Conservation (phyloP, 2,329 filamentous ascomycete species). For the Ceratocystis destructans region DNA sequence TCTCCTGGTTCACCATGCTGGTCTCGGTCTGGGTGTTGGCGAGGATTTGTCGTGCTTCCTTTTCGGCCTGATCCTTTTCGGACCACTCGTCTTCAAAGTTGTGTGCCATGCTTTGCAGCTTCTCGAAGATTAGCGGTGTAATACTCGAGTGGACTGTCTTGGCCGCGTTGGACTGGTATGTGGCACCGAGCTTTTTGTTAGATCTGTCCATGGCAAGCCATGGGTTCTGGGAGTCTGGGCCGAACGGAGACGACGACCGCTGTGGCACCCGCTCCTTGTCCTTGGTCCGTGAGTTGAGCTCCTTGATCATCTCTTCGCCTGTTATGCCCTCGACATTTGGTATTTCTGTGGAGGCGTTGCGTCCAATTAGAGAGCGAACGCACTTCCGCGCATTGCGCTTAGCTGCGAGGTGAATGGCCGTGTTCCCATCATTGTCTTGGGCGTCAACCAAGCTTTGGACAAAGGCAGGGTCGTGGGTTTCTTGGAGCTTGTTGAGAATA, state of each 20-base stretch:
- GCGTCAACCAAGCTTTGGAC: constrained; percentile 68
- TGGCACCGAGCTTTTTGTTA: constrained; percentile 30
- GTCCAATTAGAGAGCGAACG: constrained; percentile 62
- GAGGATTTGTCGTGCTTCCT: constrained; percentile 52
- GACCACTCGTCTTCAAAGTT: constrained; percentile 63
- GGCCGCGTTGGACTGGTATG: constrained; percentile 50
- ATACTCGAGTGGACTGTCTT: constrained; percentile 57
- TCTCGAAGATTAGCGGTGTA: constrained; percentile 54
- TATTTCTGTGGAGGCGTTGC: constrained; percentile 72
- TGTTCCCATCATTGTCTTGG: constrained; percentile 79
- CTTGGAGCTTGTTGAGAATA: constrained; percentile 73
- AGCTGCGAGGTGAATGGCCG: constrained; percentile 61
- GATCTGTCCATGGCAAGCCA: constrained; percentile 20
- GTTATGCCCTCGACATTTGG: constrained; percentile 69
- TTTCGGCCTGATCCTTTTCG: constrained; percentile 57
- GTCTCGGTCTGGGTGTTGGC: constrained; percentile 56
- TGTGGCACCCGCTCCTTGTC: constrained; percentile 48
- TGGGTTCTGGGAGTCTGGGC: constrained; percentile 45
- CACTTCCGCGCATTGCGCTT: constrained; percentile 81
- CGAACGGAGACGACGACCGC: constrained; percentile 62
- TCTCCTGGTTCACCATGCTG: constrained; percentile 43
- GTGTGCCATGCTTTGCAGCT: constrained; percentile 54
- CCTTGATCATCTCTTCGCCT: constrained; percentile 70
- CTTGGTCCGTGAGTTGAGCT: constrained; percentile 55
- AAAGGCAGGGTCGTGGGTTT: constrained; percentile 59